These are phyloP conservation scores for Polygonum maritimum DNA, from an alignment of 148 eudicot species.

Conservation along the genomic window DNA sequence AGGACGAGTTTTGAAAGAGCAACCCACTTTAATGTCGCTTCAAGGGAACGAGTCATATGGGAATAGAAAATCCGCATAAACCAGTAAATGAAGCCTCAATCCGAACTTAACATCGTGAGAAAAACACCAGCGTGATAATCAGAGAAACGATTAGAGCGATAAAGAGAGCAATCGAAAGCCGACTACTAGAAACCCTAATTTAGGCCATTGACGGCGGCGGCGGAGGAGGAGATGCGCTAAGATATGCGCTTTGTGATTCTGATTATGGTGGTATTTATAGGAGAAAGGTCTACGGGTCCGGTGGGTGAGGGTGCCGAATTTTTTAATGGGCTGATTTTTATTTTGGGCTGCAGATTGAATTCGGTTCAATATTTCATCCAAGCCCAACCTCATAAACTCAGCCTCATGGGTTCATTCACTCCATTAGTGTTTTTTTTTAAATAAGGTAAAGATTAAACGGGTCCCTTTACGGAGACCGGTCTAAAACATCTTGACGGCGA, in stretches of 20 bases:
- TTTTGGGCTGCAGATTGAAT: not conserved
- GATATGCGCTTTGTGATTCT: not conserved
- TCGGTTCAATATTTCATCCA: not conserved
- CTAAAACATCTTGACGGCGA: too few relatives aligned
- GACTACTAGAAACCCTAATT: not conserved
- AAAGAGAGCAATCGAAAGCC: not conserved
- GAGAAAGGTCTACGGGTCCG: not conserved
- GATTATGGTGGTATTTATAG: not conserved
- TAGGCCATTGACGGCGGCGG: not conserved
- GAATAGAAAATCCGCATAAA: conserved; percentile 39
- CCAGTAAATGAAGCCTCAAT: conserved; percentile 37
- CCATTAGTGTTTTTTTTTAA: too few relatives aligned
- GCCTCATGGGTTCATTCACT: too few relatives aligned
- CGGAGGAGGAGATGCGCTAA: not conserved
- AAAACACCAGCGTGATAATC: not conserved
- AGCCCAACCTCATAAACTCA: too few relatives aligned
- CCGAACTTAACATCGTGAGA: not conserved
- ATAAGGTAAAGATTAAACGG: too few relatives aligned
- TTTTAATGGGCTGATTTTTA: not conserved
- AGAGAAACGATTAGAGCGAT: not conserved
- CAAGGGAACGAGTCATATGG: conserved; percentile 79
- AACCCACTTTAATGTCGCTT: conserved; percentile 48
- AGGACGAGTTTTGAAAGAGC: conserved; percentile 14
- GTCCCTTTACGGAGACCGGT: too few relatives aligned
- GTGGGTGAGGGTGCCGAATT: not conserved